A percentile compares a stretch with the other conserved stretches of the same genome.
Conservation (phyloP, 495 filamentous ascomycete species). For the Penicillium coprophilum region DNA sequence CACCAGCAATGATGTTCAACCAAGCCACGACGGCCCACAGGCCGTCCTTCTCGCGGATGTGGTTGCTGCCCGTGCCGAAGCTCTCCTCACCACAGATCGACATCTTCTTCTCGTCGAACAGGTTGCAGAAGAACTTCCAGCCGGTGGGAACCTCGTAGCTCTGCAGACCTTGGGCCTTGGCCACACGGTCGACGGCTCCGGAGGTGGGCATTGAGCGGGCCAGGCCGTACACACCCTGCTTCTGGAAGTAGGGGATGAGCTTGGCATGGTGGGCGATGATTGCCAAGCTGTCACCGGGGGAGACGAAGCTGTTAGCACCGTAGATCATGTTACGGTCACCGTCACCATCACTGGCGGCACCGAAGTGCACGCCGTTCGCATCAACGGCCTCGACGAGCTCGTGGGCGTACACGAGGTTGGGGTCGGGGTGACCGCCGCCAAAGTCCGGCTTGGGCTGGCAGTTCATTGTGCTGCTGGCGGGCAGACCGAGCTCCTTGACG, state of each 20-base stretch:
- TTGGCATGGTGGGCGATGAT: slow-evolving; percentile 95
- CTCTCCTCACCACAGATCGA: slow-evolving; percentile 98
- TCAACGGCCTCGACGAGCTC: slow-evolving; percentile 92
- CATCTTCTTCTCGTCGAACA: slow-evolving; percentile 96
- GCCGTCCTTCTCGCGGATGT: slow-evolving; percentile 98
- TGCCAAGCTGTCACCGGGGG: slow-evolving; percentile 91
- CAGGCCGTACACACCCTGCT: slow-evolving; percentile 91
- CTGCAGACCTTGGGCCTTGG: slow-evolving; percentile 86
- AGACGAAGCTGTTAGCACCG: slow-evolving; percentile 93
- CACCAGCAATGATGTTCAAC: slow-evolving; percentile 96
- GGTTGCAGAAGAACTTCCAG: slow-evolving; percentile 99
- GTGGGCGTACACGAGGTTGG: slow-evolving; percentile 97
- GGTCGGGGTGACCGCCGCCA: slow-evolving; percentile 94
- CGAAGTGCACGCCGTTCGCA: slow-evolving; percentile 88
- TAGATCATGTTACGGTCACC: slow-evolving; percentile 99
- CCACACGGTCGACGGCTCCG: slow-evolving; percentile 91
- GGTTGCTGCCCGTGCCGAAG: slow-evolving; percentile 98
- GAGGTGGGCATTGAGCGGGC: slow-evolving; percentile 97
- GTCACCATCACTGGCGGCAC: slow-evolving; percentile 93
- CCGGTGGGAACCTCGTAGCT: slow-evolving; percentile 97
- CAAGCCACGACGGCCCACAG: slow-evolving; percentile 96
- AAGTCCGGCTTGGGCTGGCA: slow-evolving; percentile 92
- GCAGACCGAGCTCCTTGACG: slow-evolving; percentile 84
- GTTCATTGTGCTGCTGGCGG: slow-evolving; percentile 79
- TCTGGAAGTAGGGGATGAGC: slow-evolving; percentile 96